These are phyloP conservation scores for Talaromyces sp. DNA, from an alignment of 2,329 filamentous ascomycete genomes.

Conservation along the genomic window DNA sequence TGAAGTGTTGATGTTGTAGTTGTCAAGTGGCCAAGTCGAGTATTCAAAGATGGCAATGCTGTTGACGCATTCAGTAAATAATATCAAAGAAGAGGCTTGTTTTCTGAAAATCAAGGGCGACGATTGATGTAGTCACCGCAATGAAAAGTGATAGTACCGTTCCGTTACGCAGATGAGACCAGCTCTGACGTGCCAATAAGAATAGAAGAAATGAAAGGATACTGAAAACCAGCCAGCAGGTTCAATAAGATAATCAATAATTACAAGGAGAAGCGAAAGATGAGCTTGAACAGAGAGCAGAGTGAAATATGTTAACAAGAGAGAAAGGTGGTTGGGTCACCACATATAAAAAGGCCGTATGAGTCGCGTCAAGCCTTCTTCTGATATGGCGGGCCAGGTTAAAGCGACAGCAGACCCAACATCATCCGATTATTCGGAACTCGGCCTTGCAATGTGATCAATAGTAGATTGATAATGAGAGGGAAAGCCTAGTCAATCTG, in stretches of 20 bases:
- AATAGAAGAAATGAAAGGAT: not conserved
- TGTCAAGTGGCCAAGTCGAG: not conserved
- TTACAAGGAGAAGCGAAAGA: constrained; percentile 4
- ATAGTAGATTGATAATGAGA: not conserved
- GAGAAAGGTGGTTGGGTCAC: not conserved
- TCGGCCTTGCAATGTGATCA: not conserved
- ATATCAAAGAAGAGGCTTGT: constrained; percentile 1
- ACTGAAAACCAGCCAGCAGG: constrained; percentile 1
- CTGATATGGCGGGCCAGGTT: not conserved
- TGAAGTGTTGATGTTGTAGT: not conserved
- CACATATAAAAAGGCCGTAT: constrained; percentile 2
- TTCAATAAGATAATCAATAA: constrained; percentile 1
- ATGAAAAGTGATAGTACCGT: not conserved
- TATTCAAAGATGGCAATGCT: not conserved
- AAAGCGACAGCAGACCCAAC: not conserved
- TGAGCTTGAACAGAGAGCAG: not conserved
- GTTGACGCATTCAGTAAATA: constrained; percentile 12
- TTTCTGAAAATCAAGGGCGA: not conserved
- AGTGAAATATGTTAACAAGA: not conserved
- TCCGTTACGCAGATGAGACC: constrained; percentile 8
- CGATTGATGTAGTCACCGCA: not conserved
- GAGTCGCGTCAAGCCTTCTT: not conserved
- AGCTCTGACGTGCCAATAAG: not conserved
- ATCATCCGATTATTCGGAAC: not conserved
- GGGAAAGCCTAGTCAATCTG: not conserved